phyloP scores from a whole-genome alignment of 805 yeast genomes.

The Kluyveromyces aestuarii region DNA sequence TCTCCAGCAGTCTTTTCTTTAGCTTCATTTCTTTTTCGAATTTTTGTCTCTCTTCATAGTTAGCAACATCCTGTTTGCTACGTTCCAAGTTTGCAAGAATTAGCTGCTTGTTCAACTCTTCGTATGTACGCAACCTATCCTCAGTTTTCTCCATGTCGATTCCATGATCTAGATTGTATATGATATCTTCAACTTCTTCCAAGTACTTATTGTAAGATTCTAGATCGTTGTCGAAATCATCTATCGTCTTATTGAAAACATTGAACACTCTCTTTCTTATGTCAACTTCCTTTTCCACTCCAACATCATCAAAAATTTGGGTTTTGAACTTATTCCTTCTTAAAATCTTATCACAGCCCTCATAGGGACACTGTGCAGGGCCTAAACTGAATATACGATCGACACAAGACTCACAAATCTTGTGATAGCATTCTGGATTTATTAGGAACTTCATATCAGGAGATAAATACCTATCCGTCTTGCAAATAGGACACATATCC shows the following conservation, averaged over 20 bases:
- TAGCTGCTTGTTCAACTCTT: conserved; percentile 60
- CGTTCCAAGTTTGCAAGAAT: conserved; percentile 70
- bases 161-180: conserved; percentile 65
- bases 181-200: conserved; percentile 73
- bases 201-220: conserved; percentile 65
- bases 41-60: conserved; percentile 52
- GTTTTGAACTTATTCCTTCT: conserved; percentile 85
- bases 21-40: conserved; percentile 59
- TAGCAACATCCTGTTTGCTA: conserved; percentile 62
- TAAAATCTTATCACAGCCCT: conserved; percentile 77
- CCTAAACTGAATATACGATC: conserved; percentile 91
- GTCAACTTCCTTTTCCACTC: conserved; percentile 88
- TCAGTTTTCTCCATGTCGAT: conserved; percentile 64
- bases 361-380: conserved; percentile 95
- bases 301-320: conserved; percentile 85
- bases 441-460: conserved; percentile 89
- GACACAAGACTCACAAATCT: conserved; percentile 94
- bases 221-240: conserved; percentile 52
- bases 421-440: conserved; percentile 96
- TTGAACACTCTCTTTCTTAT: conserved; percentile 67
- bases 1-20: conserved; percentile 43
- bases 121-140: conserved; percentile 56
- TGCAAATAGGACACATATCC: conserved; percentile 96
- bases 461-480: conserved; percentile 85
- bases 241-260: conserved; percentile 72